Conservation (phyloP, 2,329 filamentous ascomycete species). For the Paecilomyces sp. region DNA sequence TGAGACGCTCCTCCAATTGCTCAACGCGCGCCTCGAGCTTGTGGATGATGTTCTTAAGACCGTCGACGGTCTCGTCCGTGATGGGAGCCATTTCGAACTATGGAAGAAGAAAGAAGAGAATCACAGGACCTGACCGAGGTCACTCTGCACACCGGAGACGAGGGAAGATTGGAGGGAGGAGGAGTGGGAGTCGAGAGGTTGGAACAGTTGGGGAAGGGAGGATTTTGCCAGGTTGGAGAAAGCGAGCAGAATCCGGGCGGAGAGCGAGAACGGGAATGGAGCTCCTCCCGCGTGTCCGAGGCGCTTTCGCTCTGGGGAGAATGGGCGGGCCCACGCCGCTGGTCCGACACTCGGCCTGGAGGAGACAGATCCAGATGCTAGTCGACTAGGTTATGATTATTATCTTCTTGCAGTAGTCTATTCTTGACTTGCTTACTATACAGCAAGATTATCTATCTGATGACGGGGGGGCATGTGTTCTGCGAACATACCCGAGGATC, state of each 20-base stretch:
- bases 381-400: background rate
- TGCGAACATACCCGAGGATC: background rate
- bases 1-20: slow-evolving; percentile 69
- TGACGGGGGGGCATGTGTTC: background rate
- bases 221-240: slow-evolving; percentile 1
- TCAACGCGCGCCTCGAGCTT: slow-evolving; percentile 80
- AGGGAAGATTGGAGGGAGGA: slow-evolving; percentile 6
- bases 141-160: slow-evolving; percentile 11
- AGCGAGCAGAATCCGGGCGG: slow-evolving; percentile 1
- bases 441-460: background rate
- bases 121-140: slow-evolving; percentile 18
- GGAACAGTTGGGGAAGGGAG: slow-evolving; percentile 1
- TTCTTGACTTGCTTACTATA: no score
- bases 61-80: slow-evolving; percentile 70
- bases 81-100: slow-evolving; percentile 71
- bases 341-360: background rate
- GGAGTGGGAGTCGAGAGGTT: slow-evolving; percentile 1
- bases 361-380: background rate
- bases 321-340: background rate
- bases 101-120: slow-evolving; percentile 4
- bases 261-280: slow-evolving; percentile 9
- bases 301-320: slow-evolving; percentile 14
- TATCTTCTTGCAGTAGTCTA: background rate
- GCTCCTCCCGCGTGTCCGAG: slow-evolving; percentile 22
- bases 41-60: slow-evolving; percentile 75